Evolutionary conservation across 352 stramenopile genomes (phyloP).

Genomic region (Globisporangium cederbergense): DNA sequence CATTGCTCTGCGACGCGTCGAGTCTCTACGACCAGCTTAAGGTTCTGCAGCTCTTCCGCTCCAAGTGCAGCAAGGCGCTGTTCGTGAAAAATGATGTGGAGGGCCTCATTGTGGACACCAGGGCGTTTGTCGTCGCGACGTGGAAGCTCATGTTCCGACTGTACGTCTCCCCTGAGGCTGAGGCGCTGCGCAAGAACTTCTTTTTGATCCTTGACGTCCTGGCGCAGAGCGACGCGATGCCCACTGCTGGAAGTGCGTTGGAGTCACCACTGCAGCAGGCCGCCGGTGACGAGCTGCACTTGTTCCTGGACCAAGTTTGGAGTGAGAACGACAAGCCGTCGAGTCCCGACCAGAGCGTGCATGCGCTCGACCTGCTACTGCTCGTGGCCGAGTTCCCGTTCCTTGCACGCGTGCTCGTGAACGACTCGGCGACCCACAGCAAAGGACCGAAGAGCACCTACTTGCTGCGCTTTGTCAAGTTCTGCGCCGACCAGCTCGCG

Average conservation of each 20-base stretch:
- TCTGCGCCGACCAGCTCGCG: conserved; percentile 52
- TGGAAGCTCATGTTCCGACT: conserved; percentile 65
- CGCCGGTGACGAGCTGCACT: conserved; percentile 36
- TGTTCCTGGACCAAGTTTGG: conserved; percentile 35
- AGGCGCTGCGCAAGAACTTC: conserved; percentile 67
- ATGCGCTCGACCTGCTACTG: conserved; percentile 50
- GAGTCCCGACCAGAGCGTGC: conserved; percentile 29
- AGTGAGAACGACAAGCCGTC: conserved; percentile 8
- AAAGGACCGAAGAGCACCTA: conserved; percentile 11
- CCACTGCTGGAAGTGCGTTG: background rate
- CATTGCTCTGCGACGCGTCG: conserved; percentile 24
- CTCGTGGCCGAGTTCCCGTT: conserved; percentile 61
- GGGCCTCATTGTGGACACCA: background rate
- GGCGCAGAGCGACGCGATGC: conserved; percentile 20
- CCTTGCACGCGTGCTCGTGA: conserved; percentile 36
- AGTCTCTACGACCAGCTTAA: conserved; percentile 72
- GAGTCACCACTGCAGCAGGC: conserved; percentile 18
- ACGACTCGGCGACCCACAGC: conserved; percentile 20
- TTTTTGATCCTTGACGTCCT: conserved; percentile 55
- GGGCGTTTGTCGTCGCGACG: conserved; percentile 27
- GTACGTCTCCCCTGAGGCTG: conserved; percentile 30
- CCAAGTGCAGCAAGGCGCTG: conserved; percentile 39
- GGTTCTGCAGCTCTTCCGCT: conserved; percentile 65
- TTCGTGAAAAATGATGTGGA: background rate
- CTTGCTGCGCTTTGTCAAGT: conserved; percentile 44